Percentiles rank a stretch among this genome's conserved stretches.
phyloP scores from a whole-genome alignment of 1,284 basidiomycete genomes.

The Leccinum cinnamomeum region DNA sequence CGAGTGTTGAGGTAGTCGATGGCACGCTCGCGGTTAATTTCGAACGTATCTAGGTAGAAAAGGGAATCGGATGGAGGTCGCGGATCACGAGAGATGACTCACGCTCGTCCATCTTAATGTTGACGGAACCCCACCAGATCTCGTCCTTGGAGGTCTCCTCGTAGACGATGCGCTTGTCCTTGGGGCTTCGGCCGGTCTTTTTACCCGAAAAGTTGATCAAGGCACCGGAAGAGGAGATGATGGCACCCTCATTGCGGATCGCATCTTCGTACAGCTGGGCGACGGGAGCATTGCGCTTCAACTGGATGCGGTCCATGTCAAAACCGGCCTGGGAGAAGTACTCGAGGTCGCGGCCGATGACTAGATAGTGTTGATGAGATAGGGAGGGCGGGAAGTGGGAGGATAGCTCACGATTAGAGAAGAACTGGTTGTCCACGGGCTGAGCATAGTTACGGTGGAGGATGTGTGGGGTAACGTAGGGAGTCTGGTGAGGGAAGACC shows the following conservation, averaged over 20 bases:
- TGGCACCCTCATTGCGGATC: conserved; percentile 96
- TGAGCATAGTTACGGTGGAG: conserved; percentile 82
- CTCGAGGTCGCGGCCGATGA: conserved; percentile 90
- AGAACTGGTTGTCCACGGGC: conserved; percentile 60
- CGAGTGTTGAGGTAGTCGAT: conserved; percentile 99
- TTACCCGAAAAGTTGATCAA: conserved; percentile 99
- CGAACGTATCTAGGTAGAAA: conserved; percentile 81
- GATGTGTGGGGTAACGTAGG: conserved; percentile 83
- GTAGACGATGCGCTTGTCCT: conserved; percentile 99
- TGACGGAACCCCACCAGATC: conserved; percentile 99
- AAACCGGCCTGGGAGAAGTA: conserved; percentile 99
- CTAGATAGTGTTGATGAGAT: conserved; percentile 39
- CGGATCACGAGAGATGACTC: conserved; percentile 37
- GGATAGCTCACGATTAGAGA: conserved; percentile 51
- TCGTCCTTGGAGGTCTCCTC: conserved; percentile 98
- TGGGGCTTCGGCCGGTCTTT: conserved; percentile 97
- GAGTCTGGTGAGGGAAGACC: conserved; percentile 65
- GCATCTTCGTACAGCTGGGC: conserved; percentile 98
- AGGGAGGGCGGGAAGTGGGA: not conserved
- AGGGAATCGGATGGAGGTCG: conserved; percentile 1
- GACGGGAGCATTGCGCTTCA: conserved; percentile 94
- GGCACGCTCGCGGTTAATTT: conserved; percentile 99
- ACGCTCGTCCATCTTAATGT: conserved; percentile 99
- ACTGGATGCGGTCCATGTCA: conserved; percentile 89
- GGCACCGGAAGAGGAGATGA: conserved; percentile 94